Conservation (phyloP, 2,329 filamentous ascomycete genomes). For the Coleophoma eucalyptorum region DNA sequence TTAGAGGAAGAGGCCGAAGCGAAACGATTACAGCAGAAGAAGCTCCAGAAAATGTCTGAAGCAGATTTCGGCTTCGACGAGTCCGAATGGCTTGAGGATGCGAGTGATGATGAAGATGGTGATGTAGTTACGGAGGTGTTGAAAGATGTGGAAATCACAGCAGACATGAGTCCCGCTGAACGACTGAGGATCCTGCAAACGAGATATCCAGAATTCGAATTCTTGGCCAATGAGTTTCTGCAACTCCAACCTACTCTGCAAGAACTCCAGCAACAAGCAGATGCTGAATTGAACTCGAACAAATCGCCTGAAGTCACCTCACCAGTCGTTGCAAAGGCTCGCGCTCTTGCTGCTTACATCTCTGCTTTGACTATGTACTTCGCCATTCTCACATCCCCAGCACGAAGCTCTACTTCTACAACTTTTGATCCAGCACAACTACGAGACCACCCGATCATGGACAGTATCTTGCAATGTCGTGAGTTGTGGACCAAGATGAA, state of each 20-base stretch:
- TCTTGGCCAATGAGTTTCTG: conserved; percentile 67
- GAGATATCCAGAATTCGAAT: conserved; percentile 90
- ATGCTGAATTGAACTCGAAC: conserved; percentile 26
- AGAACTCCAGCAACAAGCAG: conserved; percentile 53
- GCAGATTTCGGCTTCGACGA: conserved; percentile 94
- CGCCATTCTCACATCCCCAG: conserved; percentile 80
- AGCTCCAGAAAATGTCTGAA: conserved; percentile 81
- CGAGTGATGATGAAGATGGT: conserved; percentile 42
- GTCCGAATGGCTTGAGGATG: conserved; percentile 71
- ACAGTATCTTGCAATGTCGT: conserved; percentile 73
- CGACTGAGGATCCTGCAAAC: conserved; percentile 70
- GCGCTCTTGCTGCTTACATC: conserved; percentile 81
- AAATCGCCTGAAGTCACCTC: not conserved
- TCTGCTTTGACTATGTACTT: conserved; percentile 91
- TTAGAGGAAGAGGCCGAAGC: conserved; percentile 92
- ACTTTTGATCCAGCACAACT: conserved; percentile 74
- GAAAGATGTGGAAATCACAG: conserved; percentile 76
- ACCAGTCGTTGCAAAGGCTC: conserved; percentile 60
- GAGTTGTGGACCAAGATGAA: conserved; percentile 76
- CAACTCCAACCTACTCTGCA: conserved; percentile 52
- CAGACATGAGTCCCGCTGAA: conserved; percentile 74
- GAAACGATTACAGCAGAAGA: conserved; percentile 83
- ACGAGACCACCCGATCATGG: conserved; percentile 89
- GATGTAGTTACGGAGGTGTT: conserved; percentile 82
- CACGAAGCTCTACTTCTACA: conserved; percentile 52